Base-by-base conservation (phyloP, 768 basidiomycete genomes). In the Piloderma croceum region DNA sequence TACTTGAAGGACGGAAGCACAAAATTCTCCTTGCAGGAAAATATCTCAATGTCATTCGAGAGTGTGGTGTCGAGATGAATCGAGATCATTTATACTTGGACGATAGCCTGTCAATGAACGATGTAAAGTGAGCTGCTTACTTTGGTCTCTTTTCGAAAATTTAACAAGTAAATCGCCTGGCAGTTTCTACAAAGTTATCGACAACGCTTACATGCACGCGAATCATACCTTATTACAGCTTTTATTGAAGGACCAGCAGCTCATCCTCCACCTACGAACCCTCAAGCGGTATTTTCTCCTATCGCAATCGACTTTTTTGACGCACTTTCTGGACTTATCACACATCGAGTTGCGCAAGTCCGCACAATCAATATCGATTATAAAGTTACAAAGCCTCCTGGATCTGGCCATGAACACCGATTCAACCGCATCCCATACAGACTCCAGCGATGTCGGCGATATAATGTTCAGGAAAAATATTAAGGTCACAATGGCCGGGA, bases 231-330 rank as follows among this genome's bases (percentile, higher is more conserved):
- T 98, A 0, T 73, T 99, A 3, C 81, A 84, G 49, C 77, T 98
- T 11, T 76, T 99, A n/a, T 67, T 98, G 18, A 78, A 82, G 34
- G 89, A 96, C 50, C 90, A 97, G 56, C 81, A 92, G 44, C 76
- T 99, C 24, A 79, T 94, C 36, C 82, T 88, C 2, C 90, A 94
- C 18, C 72, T 98, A n/a, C 82, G 86, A 36, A 93, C 92, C 9
- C 76, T 99, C 43, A 96, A 94, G 59, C 90, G 90, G 34, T 94
- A 86, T 64, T 99, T 98, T 70, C 97, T 99, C 78, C 75, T 99
- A 36, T 92, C 91, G 12, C 92, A 93, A 52, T 90, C 92, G 6
- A 92, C 86, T 33, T 96, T 93, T 68, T 78, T 99, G 37, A 94
- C 90, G 4, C 91, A 96, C 50, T 77, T 98, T 45, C 79, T 98